Conservation (phyloP, 2,329 filamentous ascomycete species). For the Xylariaceae sp. region DNA sequence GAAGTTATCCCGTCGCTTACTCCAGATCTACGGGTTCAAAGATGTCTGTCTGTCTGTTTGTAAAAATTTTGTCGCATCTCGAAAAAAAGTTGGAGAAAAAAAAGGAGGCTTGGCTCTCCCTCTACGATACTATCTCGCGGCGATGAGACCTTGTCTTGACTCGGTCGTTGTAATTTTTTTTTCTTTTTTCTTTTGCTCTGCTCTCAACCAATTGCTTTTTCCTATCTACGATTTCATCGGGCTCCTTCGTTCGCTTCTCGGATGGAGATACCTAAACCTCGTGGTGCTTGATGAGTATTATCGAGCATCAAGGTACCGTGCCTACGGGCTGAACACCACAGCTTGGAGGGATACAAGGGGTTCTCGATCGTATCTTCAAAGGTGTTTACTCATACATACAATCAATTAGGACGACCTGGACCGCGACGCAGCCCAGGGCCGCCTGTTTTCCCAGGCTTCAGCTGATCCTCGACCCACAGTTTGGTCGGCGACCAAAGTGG, state of each 20-base stretch:
- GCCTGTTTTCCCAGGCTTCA: constrained; percentile 4
- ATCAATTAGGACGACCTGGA: too few species aligned
- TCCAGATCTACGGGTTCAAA: not conserved
- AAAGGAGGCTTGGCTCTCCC: not conserved
- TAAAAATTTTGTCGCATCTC: not conserved
- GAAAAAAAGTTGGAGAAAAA: not conserved
- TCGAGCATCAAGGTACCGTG: too few species aligned
- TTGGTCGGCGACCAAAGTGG: constrained; percentile 17
- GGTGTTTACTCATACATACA: too few species aligned
- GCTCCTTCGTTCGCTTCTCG: not conserved
- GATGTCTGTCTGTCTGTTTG: not conserved
- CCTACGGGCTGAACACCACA: not conserved
- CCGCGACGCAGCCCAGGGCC: too few species aligned
- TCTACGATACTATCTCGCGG: not conserved
- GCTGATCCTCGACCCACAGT: constrained; percentile 8
- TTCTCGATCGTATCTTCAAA: too few species aligned
- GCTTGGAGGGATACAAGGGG: not conserved
- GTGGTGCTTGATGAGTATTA: too few species aligned
- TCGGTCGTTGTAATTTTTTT: not conserved
- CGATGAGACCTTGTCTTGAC: not conserved
- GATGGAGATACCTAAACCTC: not conserved
- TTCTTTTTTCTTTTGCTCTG: not conserved
- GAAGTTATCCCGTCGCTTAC: not conserved
- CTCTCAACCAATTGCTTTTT: not conserved
- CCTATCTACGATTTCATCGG: not conserved